Evolutionary conservation across 2,329 filamentous ascomycete species (phyloP).

Genomic region (Curvularia sp.): DNA sequence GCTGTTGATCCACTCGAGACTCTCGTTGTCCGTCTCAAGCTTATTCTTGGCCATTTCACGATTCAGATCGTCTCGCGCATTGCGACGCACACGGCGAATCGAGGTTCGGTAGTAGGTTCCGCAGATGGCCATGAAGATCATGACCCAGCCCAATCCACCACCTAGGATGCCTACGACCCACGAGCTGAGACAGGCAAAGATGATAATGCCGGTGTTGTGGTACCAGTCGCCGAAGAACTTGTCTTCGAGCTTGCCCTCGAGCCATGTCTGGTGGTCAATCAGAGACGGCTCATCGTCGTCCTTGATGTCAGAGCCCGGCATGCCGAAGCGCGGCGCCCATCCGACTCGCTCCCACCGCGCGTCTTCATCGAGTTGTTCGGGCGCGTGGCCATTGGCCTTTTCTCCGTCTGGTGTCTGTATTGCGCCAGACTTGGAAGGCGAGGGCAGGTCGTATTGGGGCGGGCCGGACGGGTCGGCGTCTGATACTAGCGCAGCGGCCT

Average conservation of each 20-base stretch:
- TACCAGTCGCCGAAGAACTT: slow-evolving; percentile 98
- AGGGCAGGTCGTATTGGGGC: slow-evolving; percentile 77
- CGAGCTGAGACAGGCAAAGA: slow-evolving; percentile 88
- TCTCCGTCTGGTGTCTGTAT: slow-evolving; percentile 60
- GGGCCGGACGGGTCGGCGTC: slow-evolving; percentile 62
- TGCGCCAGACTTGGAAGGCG: slow-evolving; percentile 73
- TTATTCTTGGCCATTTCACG: slow-evolving; percentile 86
- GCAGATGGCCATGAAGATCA: slow-evolving; percentile 90
- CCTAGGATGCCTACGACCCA: slow-evolving; percentile 91
- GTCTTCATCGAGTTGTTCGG: slow-evolving; percentile 61
- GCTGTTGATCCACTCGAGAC: slow-evolving; percentile 98
- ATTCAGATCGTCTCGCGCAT: slow-evolving; percentile 92
- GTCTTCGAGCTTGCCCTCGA: slow-evolving; percentile 85
- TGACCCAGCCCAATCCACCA: slow-evolving; percentile 90
- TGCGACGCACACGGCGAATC: slow-evolving; percentile 87
- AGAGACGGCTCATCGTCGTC: slow-evolving; percentile 69
- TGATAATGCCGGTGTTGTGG: slow-evolving; percentile 92
- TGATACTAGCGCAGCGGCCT: slow-evolving; percentile 74
- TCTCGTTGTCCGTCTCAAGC: slow-evolving; percentile 89
- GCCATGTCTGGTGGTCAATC: slow-evolving; percentile 84
- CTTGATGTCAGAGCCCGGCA: slow-evolving; percentile 57
- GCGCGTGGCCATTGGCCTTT: slow-evolving; percentile 60
- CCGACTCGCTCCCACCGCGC: slow-evolving; percentile 67
- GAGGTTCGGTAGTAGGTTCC: slow-evolving; percentile 97
- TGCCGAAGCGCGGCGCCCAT: slow-evolving; percentile 86